Percentiles rank a stretch among this genome's conserved stretches.
Conservation (phyloP, 352 stramenopile species). For the Pythium apleroticum region DNA sequence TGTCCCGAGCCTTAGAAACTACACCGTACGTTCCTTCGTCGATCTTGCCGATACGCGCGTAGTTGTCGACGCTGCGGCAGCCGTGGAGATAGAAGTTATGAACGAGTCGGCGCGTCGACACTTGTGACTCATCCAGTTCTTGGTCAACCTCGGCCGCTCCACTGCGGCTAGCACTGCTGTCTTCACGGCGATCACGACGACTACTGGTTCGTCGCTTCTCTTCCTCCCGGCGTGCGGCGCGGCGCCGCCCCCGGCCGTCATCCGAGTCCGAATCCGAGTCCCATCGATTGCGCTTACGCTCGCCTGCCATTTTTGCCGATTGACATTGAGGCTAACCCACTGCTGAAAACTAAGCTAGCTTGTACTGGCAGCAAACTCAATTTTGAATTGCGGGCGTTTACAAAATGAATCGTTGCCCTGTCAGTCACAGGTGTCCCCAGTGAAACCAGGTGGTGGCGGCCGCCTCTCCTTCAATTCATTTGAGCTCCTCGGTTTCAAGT, state of each 20-base stretch:
- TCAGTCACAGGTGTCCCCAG: background rate
- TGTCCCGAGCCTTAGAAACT: constrained; percentile 94
- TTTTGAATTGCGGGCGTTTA: constrained; percentile 7
- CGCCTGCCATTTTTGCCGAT: constrained; percentile 11
- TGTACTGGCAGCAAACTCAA: constrained; percentile 1
- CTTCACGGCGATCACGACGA: background rate
- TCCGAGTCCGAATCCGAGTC: constrained; percentile 61
- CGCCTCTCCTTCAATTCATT: constrained; percentile 24
- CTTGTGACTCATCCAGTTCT: background rate
- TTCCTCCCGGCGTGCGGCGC: constrained; percentile 18
- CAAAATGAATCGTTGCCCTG: background rate
- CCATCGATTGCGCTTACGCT: constrained; percentile 64
- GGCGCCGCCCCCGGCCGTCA: constrained; percentile 22
- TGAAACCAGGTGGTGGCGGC: constrained; percentile 4
- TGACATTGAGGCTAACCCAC: background rate
- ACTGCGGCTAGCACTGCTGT: background rate
- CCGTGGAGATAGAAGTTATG: constrained; percentile 83
- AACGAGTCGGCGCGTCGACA: constrained; percentile 16
- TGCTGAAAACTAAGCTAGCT: background rate
- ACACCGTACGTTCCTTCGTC: constrained; percentile 97
- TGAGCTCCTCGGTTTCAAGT: constrained; percentile 1
- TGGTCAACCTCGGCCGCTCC: background rate
- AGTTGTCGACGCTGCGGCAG: constrained; percentile 95
- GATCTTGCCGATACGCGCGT: constrained; percentile 92
- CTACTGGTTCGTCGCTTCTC: background rate